These are phyloP conservation scores for Triticum monococcum DNA, from an alignment of 176 grass and related monocot genomes.

Conservation along the genomic window DNA sequence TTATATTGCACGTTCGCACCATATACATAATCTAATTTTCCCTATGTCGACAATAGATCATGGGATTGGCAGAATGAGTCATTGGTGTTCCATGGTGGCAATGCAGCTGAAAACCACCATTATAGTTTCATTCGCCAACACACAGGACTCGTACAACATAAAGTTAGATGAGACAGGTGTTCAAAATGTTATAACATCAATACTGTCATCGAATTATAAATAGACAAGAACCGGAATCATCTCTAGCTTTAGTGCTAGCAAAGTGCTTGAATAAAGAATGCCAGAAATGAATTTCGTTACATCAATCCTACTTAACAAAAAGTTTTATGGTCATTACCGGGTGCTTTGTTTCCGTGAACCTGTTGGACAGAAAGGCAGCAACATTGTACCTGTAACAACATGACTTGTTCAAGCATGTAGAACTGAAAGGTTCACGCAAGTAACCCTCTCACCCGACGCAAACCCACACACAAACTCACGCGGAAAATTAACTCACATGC, in stretches of 20 bases:
- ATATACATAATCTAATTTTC: too few relatives aligned
- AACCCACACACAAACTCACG: background rate
- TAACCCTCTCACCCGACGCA: background rate
- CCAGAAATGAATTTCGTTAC: background rate
- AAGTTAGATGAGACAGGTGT: background rate
- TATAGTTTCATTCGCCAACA: background rate
- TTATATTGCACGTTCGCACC: too few relatives aligned
- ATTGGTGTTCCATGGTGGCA: too few relatives aligned
- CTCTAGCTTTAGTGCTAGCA: background rate
- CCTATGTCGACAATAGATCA: too few relatives aligned
- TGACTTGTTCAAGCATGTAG: background rate
- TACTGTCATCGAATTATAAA: background rate
- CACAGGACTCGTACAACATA: background rate
- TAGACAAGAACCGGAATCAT: background rate
- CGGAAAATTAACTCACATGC: background rate
- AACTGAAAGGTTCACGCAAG: background rate
- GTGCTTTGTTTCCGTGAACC: slow-evolving; percentile 54
- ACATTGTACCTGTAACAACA: slow-evolving; percentile 71
- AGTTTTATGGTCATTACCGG: slow-evolving; percentile 44
- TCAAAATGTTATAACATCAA: too few relatives aligned
- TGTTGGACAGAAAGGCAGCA: slow-evolving; percentile 63
- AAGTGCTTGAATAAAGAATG: background rate
- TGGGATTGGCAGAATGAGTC: too few relatives aligned
- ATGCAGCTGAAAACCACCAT: too few relatives aligned
- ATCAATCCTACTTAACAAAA: background rate